phyloP scores from a whole-genome alignment of 2,329 filamentous ascomycete genomes.

The Orbilia quercus region DNA sequence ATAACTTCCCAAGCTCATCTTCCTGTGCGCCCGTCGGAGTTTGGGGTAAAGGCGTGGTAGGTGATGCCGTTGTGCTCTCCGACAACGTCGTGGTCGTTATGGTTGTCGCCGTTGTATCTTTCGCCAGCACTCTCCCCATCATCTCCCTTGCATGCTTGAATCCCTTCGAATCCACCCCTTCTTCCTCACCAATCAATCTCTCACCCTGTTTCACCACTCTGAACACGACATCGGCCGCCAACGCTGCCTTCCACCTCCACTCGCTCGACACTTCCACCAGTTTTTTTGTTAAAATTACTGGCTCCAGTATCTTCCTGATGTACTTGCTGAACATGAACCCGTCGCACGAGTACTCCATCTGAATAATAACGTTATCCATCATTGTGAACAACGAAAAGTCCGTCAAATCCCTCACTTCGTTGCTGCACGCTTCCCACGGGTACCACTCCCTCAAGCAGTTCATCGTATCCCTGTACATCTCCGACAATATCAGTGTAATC shows the following conservation, averaged over 20 bases:
- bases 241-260: slow-evolving; percentile 25
- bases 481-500: slow-evolving; percentile 34
- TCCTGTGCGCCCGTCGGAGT: background rate
- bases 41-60: background rate
- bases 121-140: slow-evolving; percentile 27
- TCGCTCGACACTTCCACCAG: slow-evolving; percentile 34
- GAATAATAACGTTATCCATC: slow-evolving; percentile 29
- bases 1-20: slow-evolving; percentile 24
- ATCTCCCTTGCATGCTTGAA: slow-evolving; percentile 29
- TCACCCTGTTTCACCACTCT: slow-evolving; percentile 26
- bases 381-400: slow-evolving; percentile 34
- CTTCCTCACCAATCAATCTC: slow-evolving; percentile 5
- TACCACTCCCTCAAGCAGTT: slow-evolving; percentile 33
- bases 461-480: slow-evolving; percentile 33
- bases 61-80: background rate
- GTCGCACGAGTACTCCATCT: slow-evolving; percentile 36
- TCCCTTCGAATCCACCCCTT: slow-evolving; percentile 14
- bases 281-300: slow-evolving; percentile 32
- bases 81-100: slow-evolving; percentile 10
- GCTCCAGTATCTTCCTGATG: slow-evolving; percentile 32
- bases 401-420: slow-evolving; percentile 25
- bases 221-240: slow-evolving; percentile 22
- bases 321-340: slow-evolving; percentile 45
- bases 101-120: slow-evolving; percentile 9
- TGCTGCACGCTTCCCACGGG: slow-evolving; percentile 35